Base-by-base conservation (phyloP, 2,329 filamentous ascomycete species). In the Cephalotrichum gorgonifer region DNA sequence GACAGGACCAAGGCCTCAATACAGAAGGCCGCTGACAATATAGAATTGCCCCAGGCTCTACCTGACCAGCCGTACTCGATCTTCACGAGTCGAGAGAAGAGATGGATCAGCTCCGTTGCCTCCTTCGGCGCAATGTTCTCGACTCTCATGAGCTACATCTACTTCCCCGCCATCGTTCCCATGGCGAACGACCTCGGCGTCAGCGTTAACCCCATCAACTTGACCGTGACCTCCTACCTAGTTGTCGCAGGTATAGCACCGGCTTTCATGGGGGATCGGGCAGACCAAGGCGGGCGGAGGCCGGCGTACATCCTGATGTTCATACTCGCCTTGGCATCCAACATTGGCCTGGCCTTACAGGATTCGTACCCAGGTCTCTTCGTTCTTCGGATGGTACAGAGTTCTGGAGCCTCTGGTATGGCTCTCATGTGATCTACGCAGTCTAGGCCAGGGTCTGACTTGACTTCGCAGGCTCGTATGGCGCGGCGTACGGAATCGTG, bases 401-500 rank as follows among this genome's bases (percentile, higher is more conserved):
- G 74, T 41, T 66, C 68, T 0, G 78, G 81, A 0, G 79, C 74
- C 56, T 79, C 75, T 55, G 43, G 43, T 44, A 44, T 17, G 6
- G 14, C 26, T 5, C 23, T 17, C n/a, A n/a, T n/a, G n/a, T n/a
- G n/a, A n/a, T n/a, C n/a, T n/a, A 4, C 25, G 7, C 31, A 9
- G 11, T 33, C 31, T 33, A 15, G 7, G 31, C 43, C 43, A 17
- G n/a, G n/a, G 11, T 8, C 7, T 8, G 7, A 8, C 31, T 15
- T 4, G 31, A 15, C 11, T 33, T 15, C 9, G n/a, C 30, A 47
- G 77, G 78, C 1, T 81, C 80, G 0, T 70, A 86, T 41, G 79
- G 83, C 0, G 65, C 88, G 2, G 77, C 75, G 0, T 81, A 75
- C 50, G 84, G 78, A 1, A 76, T 86, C 2, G 76, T 87, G 11